These are phyloP conservation scores for Puccinia novopanici DNA, from an alignment of 1,284 basidiomycete species.

Conservation along the genomic window DNA sequence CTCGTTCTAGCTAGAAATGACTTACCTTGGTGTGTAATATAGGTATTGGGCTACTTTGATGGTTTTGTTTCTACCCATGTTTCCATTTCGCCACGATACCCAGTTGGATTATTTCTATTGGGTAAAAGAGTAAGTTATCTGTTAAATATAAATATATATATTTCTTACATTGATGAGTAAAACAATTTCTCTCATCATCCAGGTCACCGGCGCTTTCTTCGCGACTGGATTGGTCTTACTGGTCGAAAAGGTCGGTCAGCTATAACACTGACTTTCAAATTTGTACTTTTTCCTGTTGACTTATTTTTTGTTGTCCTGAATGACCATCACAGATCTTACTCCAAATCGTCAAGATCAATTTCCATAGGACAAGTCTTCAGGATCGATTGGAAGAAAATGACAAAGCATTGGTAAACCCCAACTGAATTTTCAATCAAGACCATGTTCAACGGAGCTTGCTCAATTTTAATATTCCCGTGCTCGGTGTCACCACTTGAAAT, in stretches of 20 bases:
- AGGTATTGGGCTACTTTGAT: slow-evolving; percentile 31
- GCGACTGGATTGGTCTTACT: slow-evolving; percentile 68
- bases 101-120: slow-evolving; percentile 30
- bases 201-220: slow-evolving; percentile 64
- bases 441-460: not conserved
- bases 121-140: slow-evolving; percentile 14
- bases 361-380: slow-evolving; percentile 42
- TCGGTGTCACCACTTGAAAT: not conserved
- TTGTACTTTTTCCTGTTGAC: not conserved
- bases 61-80: slow-evolving; percentile 41
- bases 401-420: slow-evolving; percentile 37
- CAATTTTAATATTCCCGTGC: not conserved
- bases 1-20: too few species aligned
- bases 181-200: not conserved
- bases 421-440: not conserved
- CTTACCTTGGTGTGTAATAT: not conserved
- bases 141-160: not conserved
- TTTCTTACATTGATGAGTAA: not conserved
- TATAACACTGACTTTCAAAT: not conserved
- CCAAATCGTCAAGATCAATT: slow-evolving; percentile 46
- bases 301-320: not conserved
- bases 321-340: slow-evolving; percentile 33
- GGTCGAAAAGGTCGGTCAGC: slow-evolving; percentile 64
- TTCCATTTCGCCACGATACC: slow-evolving; percentile 13
- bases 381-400: slow-evolving; percentile 42